These are phyloP conservation scores for Centrapalus pauciflorus DNA, from an alignment of 129 eudicot genomes.

Conservation along the genomic window DNA sequence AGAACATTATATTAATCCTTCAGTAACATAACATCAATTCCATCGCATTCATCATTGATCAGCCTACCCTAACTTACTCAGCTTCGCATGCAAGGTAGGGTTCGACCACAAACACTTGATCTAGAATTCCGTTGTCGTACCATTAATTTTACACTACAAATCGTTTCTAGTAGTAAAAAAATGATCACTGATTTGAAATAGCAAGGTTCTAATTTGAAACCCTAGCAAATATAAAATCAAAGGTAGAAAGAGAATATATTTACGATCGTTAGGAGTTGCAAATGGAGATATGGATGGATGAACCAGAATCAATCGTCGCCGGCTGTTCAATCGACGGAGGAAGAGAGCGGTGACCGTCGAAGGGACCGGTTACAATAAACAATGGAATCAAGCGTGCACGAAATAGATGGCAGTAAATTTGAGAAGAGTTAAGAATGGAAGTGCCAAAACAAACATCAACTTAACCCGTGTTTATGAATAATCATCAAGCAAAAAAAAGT, in stretches of 20 bases:
- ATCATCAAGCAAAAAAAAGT: too few relatives aligned
- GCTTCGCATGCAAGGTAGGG: constrained; percentile 14
- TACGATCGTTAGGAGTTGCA: constrained; percentile 13
- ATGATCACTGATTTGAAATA: not conserved
- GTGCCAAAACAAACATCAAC: not conserved
- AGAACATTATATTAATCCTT: not conserved
- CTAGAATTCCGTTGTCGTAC: not conserved
- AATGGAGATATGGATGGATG: constrained; percentile 1
- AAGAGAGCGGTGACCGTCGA: constrained; percentile 9
- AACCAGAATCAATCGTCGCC: not conserved
- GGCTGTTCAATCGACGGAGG: constrained; percentile 12
- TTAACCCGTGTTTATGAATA: too few relatives aligned
- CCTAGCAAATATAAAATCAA: constrained; percentile 6
- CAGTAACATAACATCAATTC: constrained; percentile 1
- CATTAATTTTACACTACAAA: not conserved
- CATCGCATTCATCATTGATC: not conserved
- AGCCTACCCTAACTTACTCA: not conserved
- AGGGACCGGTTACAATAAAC: not conserved
- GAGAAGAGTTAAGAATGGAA: not conserved
- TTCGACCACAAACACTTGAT: not conserved
- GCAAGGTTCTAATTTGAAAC: constrained; percentile 10
- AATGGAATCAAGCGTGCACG: not conserved
- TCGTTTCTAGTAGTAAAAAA: not conserved
- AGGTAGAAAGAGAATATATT: constrained; percentile 1
- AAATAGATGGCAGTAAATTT: not conserved